These are phyloP conservation scores for Gaeumannomyces sp. DNA, from an alignment of 2,329 filamentous ascomycete genomes.

Conservation along the genomic window DNA sequence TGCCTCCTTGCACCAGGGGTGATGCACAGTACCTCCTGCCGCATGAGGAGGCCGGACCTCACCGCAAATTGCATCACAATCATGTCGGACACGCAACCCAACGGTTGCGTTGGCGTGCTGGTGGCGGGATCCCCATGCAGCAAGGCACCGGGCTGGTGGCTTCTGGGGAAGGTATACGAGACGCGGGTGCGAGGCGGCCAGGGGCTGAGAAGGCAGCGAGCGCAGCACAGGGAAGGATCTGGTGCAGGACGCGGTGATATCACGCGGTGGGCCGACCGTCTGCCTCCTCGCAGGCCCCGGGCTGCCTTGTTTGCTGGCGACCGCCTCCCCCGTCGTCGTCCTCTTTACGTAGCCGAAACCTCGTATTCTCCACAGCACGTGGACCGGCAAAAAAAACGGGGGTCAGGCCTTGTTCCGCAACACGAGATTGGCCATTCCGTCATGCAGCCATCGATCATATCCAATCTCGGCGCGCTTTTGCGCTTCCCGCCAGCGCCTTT, in stretches of 20 bases:
- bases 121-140: background rate
- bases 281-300: too few relatives aligned
- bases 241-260: background rate
- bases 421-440: background rate
- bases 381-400: background rate
- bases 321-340: too few relatives aligned
- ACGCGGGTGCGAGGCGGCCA: too few relatives aligned
- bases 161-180: too few relatives aligned
- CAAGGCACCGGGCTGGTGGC: background rate
- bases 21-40: background rate
- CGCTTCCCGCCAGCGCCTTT: too few relatives aligned
- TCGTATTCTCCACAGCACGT: background rate
- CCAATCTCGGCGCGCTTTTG: too few relatives aligned
- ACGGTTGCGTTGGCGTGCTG: background rate
- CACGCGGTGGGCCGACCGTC: background rate
- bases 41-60: background rate
- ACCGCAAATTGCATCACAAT: background rate
- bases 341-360: background rate
- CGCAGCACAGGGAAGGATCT: background rate
- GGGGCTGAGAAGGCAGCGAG: too few relatives aligned
- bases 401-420: background rate
- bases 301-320: background rate
- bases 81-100: background rate
- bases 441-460: background rate
- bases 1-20: background rate